A percentile compares a stretch with the other conserved stretches of the same genome.
These are phyloP conservation scores for Boletus fagicola DNA, from an alignment of 768 basidiomycete species.

Conservation along the genomic window DNA sequence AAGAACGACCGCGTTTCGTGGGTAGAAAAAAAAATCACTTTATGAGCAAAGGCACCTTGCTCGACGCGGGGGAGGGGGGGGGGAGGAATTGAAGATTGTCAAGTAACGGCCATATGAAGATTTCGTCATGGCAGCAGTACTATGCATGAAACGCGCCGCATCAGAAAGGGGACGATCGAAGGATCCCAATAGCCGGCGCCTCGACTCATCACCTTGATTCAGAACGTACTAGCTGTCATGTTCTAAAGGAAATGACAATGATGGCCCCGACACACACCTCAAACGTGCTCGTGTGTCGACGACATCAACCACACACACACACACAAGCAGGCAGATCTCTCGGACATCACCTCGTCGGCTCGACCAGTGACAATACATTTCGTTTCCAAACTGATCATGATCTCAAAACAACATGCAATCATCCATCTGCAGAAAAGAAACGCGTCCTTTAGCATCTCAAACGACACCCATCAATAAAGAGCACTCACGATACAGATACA, in stretches of 20 bases:
- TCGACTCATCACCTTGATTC: not conserved
- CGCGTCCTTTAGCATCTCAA: not conserved
- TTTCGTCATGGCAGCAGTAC: too few species aligned
- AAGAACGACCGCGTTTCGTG: too few species aligned
- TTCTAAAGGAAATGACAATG: too few species aligned
- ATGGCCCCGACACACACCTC: not conserved
- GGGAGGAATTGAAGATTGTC: too few species aligned
- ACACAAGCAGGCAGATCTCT: not conserved
- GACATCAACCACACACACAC: not conserved
- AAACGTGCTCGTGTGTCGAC: too few species aligned
- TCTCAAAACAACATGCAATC: not conserved
- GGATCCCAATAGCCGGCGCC: too few species aligned
- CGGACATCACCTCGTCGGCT: not conserved
- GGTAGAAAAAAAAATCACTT: too few species aligned
- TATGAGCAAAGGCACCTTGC: too few species aligned
- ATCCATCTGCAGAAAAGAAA: not conserved
- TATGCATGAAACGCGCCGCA: too few species aligned
- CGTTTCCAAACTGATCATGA: not conserved
- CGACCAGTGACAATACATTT: not conserved
- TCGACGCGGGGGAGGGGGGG: too few species aligned
- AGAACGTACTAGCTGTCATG: not conserved
- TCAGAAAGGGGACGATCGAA: not conserved
- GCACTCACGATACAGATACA: not conserved
- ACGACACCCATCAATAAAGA: not conserved
- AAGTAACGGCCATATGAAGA: too few species aligned